phyloP scores from a whole-genome alignment of 352 stramenopile species.

The Pseudoperonospora humuli region DNA sequence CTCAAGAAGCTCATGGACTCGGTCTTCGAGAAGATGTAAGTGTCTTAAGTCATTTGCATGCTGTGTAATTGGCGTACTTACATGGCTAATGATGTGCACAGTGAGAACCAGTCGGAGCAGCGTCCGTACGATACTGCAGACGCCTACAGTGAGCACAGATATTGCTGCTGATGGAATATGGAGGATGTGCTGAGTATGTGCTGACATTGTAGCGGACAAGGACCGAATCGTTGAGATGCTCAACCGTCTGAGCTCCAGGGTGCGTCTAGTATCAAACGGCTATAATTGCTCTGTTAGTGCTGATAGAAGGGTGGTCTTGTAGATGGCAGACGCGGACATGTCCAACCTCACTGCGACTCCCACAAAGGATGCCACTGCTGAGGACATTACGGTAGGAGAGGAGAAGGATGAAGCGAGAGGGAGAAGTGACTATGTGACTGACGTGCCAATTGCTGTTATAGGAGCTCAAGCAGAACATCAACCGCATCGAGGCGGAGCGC shows the following conservation, averaged over 20 bases:
- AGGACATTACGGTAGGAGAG: slow-evolving; percentile 53
- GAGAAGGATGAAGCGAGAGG: background rate
- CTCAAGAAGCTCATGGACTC: slow-evolving; percentile 88
- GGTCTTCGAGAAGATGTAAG: slow-evolving; percentile 82
- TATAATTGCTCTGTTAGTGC: background rate
- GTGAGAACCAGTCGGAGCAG: slow-evolving; percentile 52
- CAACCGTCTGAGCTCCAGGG: slow-evolving; percentile 76
- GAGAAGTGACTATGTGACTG: background rate
- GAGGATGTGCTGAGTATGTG: background rate
- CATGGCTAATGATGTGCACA: slow-evolving; percentile 1
- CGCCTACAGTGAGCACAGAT: slow-evolving; percentile 47
- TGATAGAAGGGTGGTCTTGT: background rate
- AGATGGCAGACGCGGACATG: slow-evolving; percentile 85
- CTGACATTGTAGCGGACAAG: slow-evolving; percentile 55
- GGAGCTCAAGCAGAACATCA: slow-evolving; percentile 71
- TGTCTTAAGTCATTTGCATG: background rate
- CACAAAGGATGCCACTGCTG: slow-evolving; percentile 65
- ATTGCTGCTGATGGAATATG: background rate
- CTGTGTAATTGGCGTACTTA: background rate
- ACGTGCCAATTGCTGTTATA: slow-evolving; percentile 10
- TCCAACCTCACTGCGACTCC: slow-evolving; percentile 76
- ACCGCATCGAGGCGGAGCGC: slow-evolving; percentile 68
- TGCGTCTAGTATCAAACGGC: slow-evolving; percentile 13
- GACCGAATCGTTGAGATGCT: slow-evolving; percentile 85
- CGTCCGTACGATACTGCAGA: slow-evolving; percentile 62